Evolutionary conservation across 176 grass and related monocot species (phyloP).

Genomic region (Luzula sylvatica): DNA sequence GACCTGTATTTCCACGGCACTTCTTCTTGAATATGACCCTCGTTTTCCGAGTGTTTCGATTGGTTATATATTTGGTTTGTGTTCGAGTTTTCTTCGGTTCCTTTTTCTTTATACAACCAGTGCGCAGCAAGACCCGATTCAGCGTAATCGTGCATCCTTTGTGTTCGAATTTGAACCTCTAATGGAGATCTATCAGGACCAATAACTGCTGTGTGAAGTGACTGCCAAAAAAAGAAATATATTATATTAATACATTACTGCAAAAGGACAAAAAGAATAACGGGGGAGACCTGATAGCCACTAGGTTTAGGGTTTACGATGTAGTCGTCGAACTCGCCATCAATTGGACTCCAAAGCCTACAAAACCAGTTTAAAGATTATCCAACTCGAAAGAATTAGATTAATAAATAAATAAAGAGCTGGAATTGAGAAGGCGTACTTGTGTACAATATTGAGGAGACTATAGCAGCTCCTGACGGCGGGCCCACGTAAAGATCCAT

Average conservation of each 20-base stretch:
- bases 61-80: constrained; percentile 31
- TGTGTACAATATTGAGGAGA: constrained; percentile 88
- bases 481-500: constrained; percentile 87
- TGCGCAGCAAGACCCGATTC: constrained; percentile 92
- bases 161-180: constrained; percentile 97
- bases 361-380: constrained; percentile 2
- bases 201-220: constrained; percentile 88
- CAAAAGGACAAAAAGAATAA: too few relatives aligned
- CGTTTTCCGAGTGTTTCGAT: constrained; percentile 61
- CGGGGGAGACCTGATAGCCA: constrained; percentile 72
- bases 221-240: constrained; percentile 37
- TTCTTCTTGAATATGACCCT: constrained; percentile 37
- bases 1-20: constrained; percentile 65
- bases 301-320: constrained; percentile 95
- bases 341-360: constrained; percentile 94
- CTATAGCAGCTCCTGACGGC: constrained; percentile 85
- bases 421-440: constrained; percentile 27
- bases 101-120: constrained; percentile 97
- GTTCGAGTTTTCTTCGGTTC: constrained; percentile 31
- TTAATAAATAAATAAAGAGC: constrained; percentile 3
- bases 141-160: constrained; percentile 90
- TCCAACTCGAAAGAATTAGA: constrained; percentile 1
- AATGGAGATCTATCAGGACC: constrained; percentile 75
- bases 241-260: neutral
- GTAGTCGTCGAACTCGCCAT: constrained; percentile 98